Evolutionary conservation across 805 yeast species (phyloP), one percentile per base, ranked within the genome.

Genomic region (Priceomyces medius): DNA sequence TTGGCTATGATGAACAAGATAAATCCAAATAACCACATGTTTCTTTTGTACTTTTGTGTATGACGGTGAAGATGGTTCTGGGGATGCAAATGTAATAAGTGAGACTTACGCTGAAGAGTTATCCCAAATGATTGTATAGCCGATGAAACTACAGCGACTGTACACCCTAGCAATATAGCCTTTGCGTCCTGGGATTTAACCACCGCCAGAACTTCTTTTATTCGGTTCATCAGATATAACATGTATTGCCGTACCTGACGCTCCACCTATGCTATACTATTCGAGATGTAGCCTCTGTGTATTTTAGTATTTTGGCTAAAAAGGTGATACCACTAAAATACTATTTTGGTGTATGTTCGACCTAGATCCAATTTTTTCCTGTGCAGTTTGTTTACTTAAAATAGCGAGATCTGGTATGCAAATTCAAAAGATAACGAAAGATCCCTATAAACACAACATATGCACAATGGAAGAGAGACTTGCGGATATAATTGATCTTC

Each of bases 111-210:
- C 62, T 88, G 96, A 29, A 88, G 68, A 2, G 93, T 86, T 29
- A 88, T 73, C 0, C 96, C 96, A 14, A 88, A 64, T 1, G 93
- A 81, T 60, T 88, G 96, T 26, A 83, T 73, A 1, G 88, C 88
- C 2, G 90, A 80, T 6, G 95, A 84, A 8, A 82, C 49, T 8
- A 88, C 74, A 9, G 91, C 95, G 7, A 83, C 88, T 3, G 71
- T 50, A 45, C 88, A 81, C 7, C 91, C 91, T 1, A 83, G 44
- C 3, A 70, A 49, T 10, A 81, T 71, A 16, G 68, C 46, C 17
- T 32, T 32, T 19, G 35, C 16, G 23, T 21, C 17, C 37, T 21
- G 46, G 17, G 45, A 7, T 40, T 40, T 13, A 21, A 28, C 14
- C 20, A 12, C n/a, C 29, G n/a, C 7, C 29, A 26, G 29, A n/a